Evolutionary conservation across 805 yeast species (phyloP).

Genomic region (Candida dendrica): DNA sequence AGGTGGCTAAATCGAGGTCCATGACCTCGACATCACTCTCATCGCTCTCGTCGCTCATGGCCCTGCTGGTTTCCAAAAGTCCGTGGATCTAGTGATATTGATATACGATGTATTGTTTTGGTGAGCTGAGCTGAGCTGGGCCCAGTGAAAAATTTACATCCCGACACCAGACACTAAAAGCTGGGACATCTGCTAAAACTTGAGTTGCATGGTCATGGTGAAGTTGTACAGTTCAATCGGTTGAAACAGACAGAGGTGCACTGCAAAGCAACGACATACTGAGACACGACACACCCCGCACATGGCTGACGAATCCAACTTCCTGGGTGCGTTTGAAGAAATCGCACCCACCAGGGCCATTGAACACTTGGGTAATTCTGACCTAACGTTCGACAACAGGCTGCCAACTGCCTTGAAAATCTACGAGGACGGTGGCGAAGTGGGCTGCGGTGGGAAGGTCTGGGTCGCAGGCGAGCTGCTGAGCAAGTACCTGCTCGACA

Average conservation of each 20-base stretch:
- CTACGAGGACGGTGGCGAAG: constrained; percentile 49
- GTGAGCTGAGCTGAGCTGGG: neutral
- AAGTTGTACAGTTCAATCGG: too few species aligned
- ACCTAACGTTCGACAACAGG: constrained; percentile 32
- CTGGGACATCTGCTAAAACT: too few species aligned
- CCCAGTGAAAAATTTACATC: neutral
- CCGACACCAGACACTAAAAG: too few species aligned
- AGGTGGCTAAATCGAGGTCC: constrained; percentile 20
- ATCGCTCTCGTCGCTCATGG: neutral
- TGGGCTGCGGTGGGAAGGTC: constrained; percentile 58
- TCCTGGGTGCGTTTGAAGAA: constrained; percentile 18
- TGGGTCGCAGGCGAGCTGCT: constrained; percentile 57
- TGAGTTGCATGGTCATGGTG: too few species aligned
- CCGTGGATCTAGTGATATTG: too few species aligned
- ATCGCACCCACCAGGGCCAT: constrained; percentile 26
- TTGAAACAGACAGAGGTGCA: too few species aligned
- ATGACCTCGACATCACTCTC: neutral
- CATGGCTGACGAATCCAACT: neutral
- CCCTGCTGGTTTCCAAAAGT: too few species aligned
- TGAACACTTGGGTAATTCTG: constrained; percentile 30
- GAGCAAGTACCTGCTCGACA: constrained; percentile 34
- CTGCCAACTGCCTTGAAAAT: constrained; percentile 29
- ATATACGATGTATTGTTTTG: too few species aligned
- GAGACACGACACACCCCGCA: too few species aligned
- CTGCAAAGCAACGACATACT: too few species aligned